Percentiles rank a stretch among this genome's conserved stretches.
These are phyloP conservation scores for Wallemia mellicola DNA, from an alignment of 1,284 basidiomycete species.

Conservation along the genomic window DNA sequence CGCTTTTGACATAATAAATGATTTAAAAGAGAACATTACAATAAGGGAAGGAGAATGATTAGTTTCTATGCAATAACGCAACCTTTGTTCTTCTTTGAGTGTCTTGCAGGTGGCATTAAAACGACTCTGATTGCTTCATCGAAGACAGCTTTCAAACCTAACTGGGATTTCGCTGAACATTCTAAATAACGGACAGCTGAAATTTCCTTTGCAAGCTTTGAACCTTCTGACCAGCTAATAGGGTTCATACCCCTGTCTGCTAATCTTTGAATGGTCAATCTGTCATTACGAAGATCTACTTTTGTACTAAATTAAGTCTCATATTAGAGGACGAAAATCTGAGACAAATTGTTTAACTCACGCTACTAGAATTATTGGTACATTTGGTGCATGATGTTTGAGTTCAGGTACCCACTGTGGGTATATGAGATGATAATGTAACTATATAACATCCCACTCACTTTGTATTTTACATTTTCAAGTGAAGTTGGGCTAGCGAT, in stretches of 20 bases:
- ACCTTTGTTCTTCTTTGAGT: background rate
- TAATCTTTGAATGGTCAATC: background rate
- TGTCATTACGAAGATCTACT: background rate
- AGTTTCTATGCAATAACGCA: background rate
- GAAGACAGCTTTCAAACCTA: background rate
- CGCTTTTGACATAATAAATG: too few species aligned
- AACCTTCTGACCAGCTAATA: background rate
- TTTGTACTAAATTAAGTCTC: background rate
- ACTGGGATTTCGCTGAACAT: background rate
- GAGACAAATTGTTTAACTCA: too few species aligned
- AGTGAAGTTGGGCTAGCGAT: constrained; percentile 88
- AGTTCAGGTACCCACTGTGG: background rate
- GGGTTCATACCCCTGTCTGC: background rate
- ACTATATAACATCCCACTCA: constrained; percentile 14
- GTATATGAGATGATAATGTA: background rate
- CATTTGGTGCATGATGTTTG: background rate
- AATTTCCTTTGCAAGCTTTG: background rate
- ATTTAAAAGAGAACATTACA: too few species aligned
- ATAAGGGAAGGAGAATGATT: too few species aligned
- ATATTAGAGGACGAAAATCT: too few species aligned
- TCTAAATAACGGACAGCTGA: background rate
- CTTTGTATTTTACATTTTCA: constrained; percentile 95
- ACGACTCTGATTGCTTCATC: background rate
- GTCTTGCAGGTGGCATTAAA: background rate
- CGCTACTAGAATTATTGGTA: background rate